Evolutionary conservation across 345 rosid genomes (phyloP), one percentile per base, ranked within the genome.

Genomic region (Hibiscus mutabilis): DNA sequence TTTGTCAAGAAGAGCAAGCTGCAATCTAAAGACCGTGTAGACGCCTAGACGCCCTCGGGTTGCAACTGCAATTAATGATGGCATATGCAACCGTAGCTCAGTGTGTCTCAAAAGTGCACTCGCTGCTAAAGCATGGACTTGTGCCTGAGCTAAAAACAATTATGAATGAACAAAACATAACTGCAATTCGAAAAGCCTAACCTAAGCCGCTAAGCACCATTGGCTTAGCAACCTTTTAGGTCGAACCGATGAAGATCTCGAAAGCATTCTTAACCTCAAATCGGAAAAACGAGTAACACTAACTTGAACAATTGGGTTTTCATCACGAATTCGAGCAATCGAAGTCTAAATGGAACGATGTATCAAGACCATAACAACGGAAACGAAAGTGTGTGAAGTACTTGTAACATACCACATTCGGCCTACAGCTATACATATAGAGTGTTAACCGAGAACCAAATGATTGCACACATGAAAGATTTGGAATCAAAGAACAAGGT

Each of bases 11-110:
- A 95, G 91, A 53, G 99, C 97, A 73, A 95, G 92, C 79, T 95
- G 99, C 75, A 95, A 91, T 77, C 99, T 87, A 35, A 95, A n/a
- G n/a, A n/a, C n/a, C n/a, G n/a, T n/a, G n/a, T n/a, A n/a, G 83
- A 55, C 97, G 78, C 92, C 98, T 57, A 95, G 78, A 60, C 92
- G 88, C 53, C 98, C 98, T 79, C 97, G 86, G 0, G 99, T 89
- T 14, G 97, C 91, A 77, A 95, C 80, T 59, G 96, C 90, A 73
- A 92, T 83, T 7, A 98, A 86, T 15, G 98, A 97, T 19, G 96
- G 96, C 89, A 92, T 84, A 73, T 88, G 94, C 82, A 92, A 76
- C 65, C 90, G 90, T 67, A 92, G 71, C 74, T 95, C 97, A 75
- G 98, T 87, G 46, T 90, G 97, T 40, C 86, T 86, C 42, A 92